These are phyloP conservation scores for Saccharomyces mikatae DNA, from an alignment of 805 yeast genomes.

Conservation along the genomic window DNA sequence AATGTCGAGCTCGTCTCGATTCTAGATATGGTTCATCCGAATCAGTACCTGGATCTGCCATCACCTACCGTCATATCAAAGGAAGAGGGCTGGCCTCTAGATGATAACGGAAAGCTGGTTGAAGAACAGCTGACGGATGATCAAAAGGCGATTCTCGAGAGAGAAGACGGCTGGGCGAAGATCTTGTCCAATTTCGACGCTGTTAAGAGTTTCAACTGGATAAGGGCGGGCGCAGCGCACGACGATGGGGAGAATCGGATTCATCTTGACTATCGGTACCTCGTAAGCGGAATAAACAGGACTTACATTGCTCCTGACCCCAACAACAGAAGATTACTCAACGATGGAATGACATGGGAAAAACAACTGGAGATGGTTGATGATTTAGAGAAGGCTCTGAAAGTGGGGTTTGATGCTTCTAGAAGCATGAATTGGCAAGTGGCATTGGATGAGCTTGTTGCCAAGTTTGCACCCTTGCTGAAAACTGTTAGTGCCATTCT, in stretches of 20 bases:
- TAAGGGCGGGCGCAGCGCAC: constrained; percentile 38
- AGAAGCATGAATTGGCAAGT: constrained; percentile 48
- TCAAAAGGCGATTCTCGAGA: constrained; percentile 16
- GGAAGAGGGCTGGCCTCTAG: constrained; percentile 28
- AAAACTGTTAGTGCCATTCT: constrained; percentile 35
- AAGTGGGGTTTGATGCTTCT: constrained; percentile 32
- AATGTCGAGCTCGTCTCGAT: constrained; percentile 41
- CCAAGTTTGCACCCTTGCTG: constrained; percentile 47
- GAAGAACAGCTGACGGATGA: constrained; percentile 17
- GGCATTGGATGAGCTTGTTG: constrained; percentile 40
- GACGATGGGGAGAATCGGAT: constrained; percentile 44
- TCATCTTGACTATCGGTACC: constrained; percentile 42
- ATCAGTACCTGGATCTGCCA: constrained; percentile 36
- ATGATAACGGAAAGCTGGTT: constrained; percentile 14
- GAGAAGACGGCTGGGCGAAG: constrained; percentile 21
- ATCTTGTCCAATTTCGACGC: constrained; percentile 18
- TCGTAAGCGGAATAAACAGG: constrained; percentile 46
- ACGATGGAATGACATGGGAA: constrained; percentile 31
- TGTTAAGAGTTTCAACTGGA: constrained; percentile 38
- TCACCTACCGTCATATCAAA: constrained; percentile 17
- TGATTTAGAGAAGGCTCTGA: constrained; percentile 29
- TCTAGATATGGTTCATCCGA: constrained; percentile 33
- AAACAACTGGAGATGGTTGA: constrained; percentile 31
- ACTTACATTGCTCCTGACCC: constrained; percentile 45
- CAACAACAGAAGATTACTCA: constrained; percentile 33